Conservation (phyloP, 129 eudicot genomes). For the Flaveria brownii region DNA sequence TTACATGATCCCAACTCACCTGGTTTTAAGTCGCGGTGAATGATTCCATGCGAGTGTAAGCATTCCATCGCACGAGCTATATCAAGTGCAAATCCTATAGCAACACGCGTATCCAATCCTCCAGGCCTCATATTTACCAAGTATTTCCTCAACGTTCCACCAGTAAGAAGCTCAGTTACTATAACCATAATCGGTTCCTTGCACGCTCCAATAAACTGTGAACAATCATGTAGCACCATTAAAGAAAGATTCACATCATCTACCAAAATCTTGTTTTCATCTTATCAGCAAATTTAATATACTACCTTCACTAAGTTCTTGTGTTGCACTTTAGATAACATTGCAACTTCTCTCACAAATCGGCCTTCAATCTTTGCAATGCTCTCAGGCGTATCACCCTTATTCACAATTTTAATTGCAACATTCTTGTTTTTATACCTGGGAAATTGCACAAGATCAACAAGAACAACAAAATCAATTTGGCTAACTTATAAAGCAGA, state of each 20-base stretch:
- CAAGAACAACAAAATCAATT: conserved; percentile 16
- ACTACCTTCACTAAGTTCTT: conserved; percentile 88
- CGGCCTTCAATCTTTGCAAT: conserved; percentile 69
- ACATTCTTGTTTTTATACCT: conserved; percentile 90
- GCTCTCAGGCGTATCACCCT: conserved; percentile 86
- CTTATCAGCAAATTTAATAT: background rate
- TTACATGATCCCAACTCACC: conserved; percentile 34
- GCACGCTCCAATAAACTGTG: conserved; percentile 91
- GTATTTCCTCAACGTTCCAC: conserved; percentile 87
- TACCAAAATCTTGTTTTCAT: background rate
- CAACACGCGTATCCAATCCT: conserved; percentile 66
- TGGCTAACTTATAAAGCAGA: conserved; percentile 1
- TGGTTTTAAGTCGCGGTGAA: conserved; percentile 92
- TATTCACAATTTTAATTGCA: conserved; percentile 77
- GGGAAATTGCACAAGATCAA: conserved; percentile 28
- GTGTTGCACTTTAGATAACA: conserved; percentile 91
- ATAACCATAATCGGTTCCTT: conserved; percentile 86
- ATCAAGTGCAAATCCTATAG: conserved; percentile 86
- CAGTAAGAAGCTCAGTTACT: conserved; percentile 83
- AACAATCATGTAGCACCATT: conserved; percentile 4
- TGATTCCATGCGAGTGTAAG: conserved; percentile 88
- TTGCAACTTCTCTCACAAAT: conserved; percentile 85
- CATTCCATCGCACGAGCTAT: conserved; percentile 99
- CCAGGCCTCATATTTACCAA: conserved; percentile 76
- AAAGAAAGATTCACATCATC: background rate